Evolutionary conservation across 2,329 filamentous ascomycete species (phyloP), one percentile per base, ranked within the genome.

Genomic region (Clonostachys solani): DNA sequence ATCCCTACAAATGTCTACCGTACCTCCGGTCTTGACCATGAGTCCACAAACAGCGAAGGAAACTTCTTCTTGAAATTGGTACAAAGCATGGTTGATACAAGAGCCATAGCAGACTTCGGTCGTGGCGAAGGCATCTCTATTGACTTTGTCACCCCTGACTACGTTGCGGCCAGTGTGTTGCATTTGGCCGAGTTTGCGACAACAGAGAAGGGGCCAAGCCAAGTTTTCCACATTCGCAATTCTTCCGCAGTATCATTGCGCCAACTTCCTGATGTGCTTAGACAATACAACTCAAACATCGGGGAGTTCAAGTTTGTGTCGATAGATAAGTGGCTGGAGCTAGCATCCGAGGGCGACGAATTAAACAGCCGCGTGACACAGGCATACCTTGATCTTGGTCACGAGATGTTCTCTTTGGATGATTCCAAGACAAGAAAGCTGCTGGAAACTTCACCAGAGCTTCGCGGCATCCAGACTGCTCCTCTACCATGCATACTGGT

Each of bases 1-100:
- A 58, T 59, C 47, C 57, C 53, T 3, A 48, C 54, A 6, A 54
- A 52, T n/a, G 55, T 60, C 43, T 38, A 38, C 12, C 36, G 36
- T 5, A n/a, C 36, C 12, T 38, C 36, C 15, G 36, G 36, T 18
- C 36, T 38, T n/a, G 36, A 38, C 9, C 15, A 38, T 8, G 17
- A 38, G 15, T 38, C 36, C 36, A n/a, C 36, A n/a, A 18, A 18
- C 36, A 38, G 17, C 7, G 36, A 38, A 18, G 17, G 36, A n/a
- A 38, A 38, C 36, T 38, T 38, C 36, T 38, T n/a, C 36, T 12
- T 38, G 15, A 18, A 18, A 8, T 3, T 38, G 12, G 17, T 38
- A n/a, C 36, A 18, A 18, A 18, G 17, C 12, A 38, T 38, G 36
- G 36, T 38, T 18, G 36, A 38, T 18, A 38, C 15, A 8, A n/a